Base-by-base conservation (phyloP, 2,329 filamentous ascomycete genomes). In the Xylaria polymorpha region DNA sequence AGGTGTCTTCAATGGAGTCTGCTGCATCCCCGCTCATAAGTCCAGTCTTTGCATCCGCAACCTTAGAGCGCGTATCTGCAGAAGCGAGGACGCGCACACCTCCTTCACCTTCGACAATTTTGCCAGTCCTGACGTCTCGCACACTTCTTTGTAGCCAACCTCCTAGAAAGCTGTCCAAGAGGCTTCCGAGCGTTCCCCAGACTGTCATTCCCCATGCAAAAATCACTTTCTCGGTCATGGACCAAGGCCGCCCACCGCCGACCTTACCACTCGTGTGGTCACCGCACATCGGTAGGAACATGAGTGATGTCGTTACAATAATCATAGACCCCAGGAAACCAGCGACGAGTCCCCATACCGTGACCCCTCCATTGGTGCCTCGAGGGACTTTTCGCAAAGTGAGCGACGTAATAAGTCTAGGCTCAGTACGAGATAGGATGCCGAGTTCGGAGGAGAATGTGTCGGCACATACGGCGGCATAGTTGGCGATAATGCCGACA, bases 361-460 rank as follows among this genome's bases (percentile, higher is more conserved):
- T 97, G 9, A 99, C 93, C 18, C 95, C 96, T 39, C 96, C 96
- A 78, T 99, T 99, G 50, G 96, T 98, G 59, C 96, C 96, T 1
- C 88, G 91, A 0, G 96, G 94, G 0, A 98, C 96, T 72, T 88
- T 87, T 68, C 92, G 90, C 76, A 96, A 86, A 4, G 82, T 89
- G 18, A 87, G 89, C 15, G 92, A 94, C 4, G 94, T 98, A 78
- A 99, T 95, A 44, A 99, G 88, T 43, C 94, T 90, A 9, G 96
- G 96, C 53, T 88, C 83, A 29, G 86, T 86, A 68, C 86, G 88
- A 7, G 94, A 92, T 14, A 99, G 85, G 66, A 99, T 99, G 15
- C 96, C 96, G 22, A 99, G 89, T 83, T 99, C 96, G 12, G 94
- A 97, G 66, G 92, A 94, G 79, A 98, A 96, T 0, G 96, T 99